These are phyloP conservation scores for Tuber magnatum DNA, from an alignment of 495 filamentous ascomycete species.

Conservation along the genomic window DNA sequence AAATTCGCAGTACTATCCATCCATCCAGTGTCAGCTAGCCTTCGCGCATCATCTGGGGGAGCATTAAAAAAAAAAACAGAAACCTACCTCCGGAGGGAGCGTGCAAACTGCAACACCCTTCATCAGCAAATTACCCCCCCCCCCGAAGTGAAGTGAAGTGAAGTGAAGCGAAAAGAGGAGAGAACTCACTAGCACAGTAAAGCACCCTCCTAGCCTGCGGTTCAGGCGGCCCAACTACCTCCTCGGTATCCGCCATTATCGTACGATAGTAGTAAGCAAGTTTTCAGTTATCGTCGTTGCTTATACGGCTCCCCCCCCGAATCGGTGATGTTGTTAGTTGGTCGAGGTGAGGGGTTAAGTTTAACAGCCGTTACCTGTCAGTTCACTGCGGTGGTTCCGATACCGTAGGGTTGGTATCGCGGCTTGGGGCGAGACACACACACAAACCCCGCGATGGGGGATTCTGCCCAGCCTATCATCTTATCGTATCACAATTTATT, in stretches of 20 bases:
- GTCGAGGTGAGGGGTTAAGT: not conserved
- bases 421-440: no score
- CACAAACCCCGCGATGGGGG: no score
- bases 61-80: no score
- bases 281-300: not conserved
- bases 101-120: slow-evolving; percentile 62
- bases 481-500: no score
- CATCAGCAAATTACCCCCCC: slow-evolving; percentile 30
- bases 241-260: slow-evolving; percentile 25
- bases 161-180: not conserved
- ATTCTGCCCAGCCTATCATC: no score
- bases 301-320: not conserved
- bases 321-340: no score
- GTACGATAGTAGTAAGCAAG: not conserved
- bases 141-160: slow-evolving; percentile 14
- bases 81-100: slow-evolving; percentile 79
- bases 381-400: no score
- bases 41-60: not conserved
- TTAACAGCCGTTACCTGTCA: no score
- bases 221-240: slow-evolving; percentile 44
- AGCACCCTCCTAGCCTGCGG: slow-evolving; percentile 59
- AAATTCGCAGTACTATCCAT: slow-evolving; percentile 87
- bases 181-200: slow-evolving; percentile 72
- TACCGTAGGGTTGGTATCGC: no score
- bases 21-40: not conserved